Conservation (phyloP, 2,329 filamentous ascomycete genomes). For the Fusarium torulosum region DNA sequence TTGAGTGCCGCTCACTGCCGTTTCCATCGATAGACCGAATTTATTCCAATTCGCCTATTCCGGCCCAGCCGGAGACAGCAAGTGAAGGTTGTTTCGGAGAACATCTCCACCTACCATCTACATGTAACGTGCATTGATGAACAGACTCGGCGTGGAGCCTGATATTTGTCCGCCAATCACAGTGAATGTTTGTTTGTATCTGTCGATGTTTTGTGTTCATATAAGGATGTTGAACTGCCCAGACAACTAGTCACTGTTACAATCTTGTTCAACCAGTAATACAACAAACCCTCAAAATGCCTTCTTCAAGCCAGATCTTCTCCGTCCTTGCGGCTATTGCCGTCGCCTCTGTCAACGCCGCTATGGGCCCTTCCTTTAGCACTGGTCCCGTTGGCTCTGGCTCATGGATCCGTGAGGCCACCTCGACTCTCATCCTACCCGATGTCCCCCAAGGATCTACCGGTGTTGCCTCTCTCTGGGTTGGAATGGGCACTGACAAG, state of each 20-base stretch:
- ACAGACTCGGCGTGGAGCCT: constrained; percentile 4
- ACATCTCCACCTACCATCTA: no score
- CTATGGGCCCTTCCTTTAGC: constrained; percentile 56
- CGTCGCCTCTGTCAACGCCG: constrained; percentile 40
- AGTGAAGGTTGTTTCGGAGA: no score
- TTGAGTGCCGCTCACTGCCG: no score
- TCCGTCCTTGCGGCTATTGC: constrained; percentile 37
- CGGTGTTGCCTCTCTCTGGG: constrained; percentile 59
- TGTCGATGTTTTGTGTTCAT: not conserved
- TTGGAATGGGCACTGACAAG: constrained; percentile 62
- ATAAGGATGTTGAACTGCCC: constrained; percentile 1
- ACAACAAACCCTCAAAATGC: constrained; percentile 21
- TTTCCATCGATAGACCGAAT: no score
- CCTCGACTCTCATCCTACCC: constrained; percentile 59
- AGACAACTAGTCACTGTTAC: not conserved
- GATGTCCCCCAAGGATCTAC: constrained; percentile 52
- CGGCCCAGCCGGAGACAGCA: no score
- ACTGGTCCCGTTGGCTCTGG: constrained; percentile 57
- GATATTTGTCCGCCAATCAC: constrained; percentile 19
- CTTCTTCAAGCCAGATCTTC: constrained; percentile 30
- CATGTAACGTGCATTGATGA: no score
- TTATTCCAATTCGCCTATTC: no score
- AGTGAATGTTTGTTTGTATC: not conserved
- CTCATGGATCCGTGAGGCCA: constrained; percentile 59
- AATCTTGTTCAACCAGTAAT: not conserved